Conservation (phyloP, 805 yeast species). For the Candida arabinofermentans region DNA sequence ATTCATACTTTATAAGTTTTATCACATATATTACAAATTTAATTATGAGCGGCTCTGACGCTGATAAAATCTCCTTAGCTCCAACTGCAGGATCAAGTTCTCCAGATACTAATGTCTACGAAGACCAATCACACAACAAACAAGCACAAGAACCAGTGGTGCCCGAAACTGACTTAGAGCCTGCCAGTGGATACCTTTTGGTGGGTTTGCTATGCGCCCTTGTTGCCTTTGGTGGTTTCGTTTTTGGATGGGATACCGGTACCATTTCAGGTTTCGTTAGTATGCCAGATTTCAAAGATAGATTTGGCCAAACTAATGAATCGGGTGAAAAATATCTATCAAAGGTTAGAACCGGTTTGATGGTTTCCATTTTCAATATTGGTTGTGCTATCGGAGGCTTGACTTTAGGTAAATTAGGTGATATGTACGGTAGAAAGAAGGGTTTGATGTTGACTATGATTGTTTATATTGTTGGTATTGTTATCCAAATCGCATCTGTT, state of each 20-base stretch:
- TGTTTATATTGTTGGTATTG: constrained; percentile 56
- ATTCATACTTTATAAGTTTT: too few relatives aligned
- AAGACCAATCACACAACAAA: constrained; percentile 16
- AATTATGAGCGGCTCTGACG: too few relatives aligned
- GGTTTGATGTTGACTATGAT: constrained; percentile 51
- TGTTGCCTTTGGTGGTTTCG: constrained; percentile 73
- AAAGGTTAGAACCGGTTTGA: constrained; percentile 53
- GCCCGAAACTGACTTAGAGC: neutral
- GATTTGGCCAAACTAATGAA: constrained; percentile 45
- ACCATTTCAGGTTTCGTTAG: constrained; percentile 69
- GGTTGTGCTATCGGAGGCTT: constrained; percentile 75
- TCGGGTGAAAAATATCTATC: constrained; percentile 43
- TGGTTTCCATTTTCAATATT: constrained; percentile 65
- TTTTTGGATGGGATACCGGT: constrained; percentile 77
- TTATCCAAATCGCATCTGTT: constrained; percentile 56
- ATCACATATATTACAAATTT: too few relatives aligned
- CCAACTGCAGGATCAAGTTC: neutral
- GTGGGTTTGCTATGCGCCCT: constrained; percentile 40
- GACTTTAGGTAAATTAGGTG: constrained; percentile 52
- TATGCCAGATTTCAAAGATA: constrained; percentile 47
- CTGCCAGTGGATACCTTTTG: constrained; percentile 15
- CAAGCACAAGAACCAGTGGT: neutral
- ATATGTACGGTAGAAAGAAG: constrained; percentile 53
- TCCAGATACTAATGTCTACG: constrained; percentile 15
- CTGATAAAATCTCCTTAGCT: neutral